Evolutionary conservation across 73 alveolate species (phyloP).

Genomic region (Paramecium caudatum): DNA sequence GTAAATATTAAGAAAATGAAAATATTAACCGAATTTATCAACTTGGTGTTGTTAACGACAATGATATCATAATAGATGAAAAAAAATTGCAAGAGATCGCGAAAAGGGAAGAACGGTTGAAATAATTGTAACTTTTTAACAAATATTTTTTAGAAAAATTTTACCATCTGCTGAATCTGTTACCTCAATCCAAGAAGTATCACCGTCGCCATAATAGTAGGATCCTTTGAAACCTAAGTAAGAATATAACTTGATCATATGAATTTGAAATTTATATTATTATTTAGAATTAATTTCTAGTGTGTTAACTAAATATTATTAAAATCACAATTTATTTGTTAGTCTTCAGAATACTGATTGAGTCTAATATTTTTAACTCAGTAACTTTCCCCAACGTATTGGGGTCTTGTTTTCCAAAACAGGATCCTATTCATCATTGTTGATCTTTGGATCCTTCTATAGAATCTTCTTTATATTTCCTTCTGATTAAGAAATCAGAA

Average conservation of each 20-base stretch:
- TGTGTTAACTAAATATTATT: background rate
- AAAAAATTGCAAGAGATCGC: background rate
- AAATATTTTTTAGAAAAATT: background rate
- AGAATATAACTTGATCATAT: background rate
- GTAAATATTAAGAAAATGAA: background rate
- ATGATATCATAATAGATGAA: background rate
- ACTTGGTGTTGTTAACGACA: background rate
- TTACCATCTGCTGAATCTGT: background rate
- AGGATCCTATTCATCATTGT: background rate
- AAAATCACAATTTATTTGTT: background rate
- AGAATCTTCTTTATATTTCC: too few species aligned
- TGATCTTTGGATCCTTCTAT: too few species aligned
- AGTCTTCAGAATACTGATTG: background rate
- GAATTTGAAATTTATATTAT: background rate
- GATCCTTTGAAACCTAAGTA: slow-evolving; percentile 13
- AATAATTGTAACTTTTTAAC: background rate
- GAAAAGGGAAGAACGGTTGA: background rate
- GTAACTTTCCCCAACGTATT: background rate
- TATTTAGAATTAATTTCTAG: background rate
- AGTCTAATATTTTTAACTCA: background rate
- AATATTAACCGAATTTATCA: background rate
- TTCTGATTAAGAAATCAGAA: too few species aligned
- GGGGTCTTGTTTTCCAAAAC: background rate
- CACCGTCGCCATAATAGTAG: background rate
- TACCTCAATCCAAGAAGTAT: background rate